Evolutionary conservation across 805 yeast genomes (phyloP).

Genomic region (Saccharomycopsis synnaedendra): DNA sequence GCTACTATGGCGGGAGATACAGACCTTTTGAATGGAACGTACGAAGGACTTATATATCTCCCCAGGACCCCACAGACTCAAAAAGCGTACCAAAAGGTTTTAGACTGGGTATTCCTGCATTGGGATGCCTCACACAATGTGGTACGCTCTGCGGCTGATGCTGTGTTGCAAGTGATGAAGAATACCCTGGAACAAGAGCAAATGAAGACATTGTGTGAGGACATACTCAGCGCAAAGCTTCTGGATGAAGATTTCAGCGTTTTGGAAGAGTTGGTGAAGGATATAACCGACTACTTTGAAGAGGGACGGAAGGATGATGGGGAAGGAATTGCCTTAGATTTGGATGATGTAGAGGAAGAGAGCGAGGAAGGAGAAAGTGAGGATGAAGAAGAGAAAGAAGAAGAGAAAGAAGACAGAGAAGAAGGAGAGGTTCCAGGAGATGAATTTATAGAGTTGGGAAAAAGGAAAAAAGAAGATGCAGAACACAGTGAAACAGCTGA

Average conservation of each 20-base stretch:
- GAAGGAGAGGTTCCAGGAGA: slow-evolving; percentile 21
- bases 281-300: slow-evolving; percentile 37
- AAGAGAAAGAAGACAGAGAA: slow-evolving; percentile 21
- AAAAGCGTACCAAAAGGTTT: slow-evolving; percentile 33
- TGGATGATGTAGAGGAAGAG: slow-evolving; percentile 31
- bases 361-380: slow-evolving; percentile 24
- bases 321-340: slow-evolving; percentile 22
- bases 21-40: slow-evolving; percentile 21
- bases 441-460: no score
- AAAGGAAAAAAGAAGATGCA: slow-evolving; percentile 23
- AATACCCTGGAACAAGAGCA: slow-evolving; percentile 20
- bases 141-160: slow-evolving; percentile 61
- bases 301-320: slow-evolving; percentile 23
- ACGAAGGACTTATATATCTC: slow-evolving; percentile 45
- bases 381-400: slow-evolving; percentile 19
- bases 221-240: no score
- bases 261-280: slow-evolving; percentile 31
- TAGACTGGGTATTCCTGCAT: slow-evolving; percentile 4
- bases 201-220: no score
- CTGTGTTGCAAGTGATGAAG: slow-evolving; percentile 43
- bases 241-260: slow-evolving; percentile 14
- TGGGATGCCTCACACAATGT: slow-evolving; percentile 55
- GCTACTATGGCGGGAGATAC: slow-evolving; percentile 18
- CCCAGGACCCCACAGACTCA: slow-evolving; percentile 49
- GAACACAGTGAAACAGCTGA: slow-evolving; percentile 27